A percentile compares a stretch with the other conserved stretches of the same genome.
These are phyloP conservation scores for Xylaria digitata DNA, from an alignment of 2,329 filamentous ascomycete genomes.

Conservation along the genomic window DNA sequence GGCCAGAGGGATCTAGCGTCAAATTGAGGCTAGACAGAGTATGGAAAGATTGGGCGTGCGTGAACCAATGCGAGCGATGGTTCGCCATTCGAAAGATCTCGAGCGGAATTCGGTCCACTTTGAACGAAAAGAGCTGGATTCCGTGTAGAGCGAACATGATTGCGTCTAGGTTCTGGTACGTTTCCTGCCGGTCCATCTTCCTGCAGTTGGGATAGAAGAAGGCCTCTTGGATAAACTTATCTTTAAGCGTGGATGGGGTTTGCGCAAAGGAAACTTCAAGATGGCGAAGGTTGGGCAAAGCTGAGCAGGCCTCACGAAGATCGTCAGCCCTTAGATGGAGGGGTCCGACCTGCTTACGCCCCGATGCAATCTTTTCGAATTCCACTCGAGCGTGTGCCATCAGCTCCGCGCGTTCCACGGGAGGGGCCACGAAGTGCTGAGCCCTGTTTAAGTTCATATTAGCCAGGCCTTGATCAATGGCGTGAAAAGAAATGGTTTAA, in stretches of 20 bases:
- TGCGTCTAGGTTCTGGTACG: conserved; percentile 55
- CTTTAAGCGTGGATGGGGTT: conserved; percentile 53
- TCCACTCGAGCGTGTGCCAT: conserved; percentile 53
- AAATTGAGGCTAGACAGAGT: conserved; percentile 55
- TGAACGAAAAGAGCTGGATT: conserved; percentile 52
- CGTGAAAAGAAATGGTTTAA: neutral
- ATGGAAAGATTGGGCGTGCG: conserved; percentile 55
- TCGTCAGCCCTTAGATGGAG: conserved; percentile 53
- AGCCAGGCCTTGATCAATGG: conserved; percentile 20
- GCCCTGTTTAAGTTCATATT: conserved; percentile 44
- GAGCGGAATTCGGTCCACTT: conserved; percentile 58
- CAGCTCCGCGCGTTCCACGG: conserved; percentile 52
- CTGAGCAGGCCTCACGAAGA: conserved; percentile 54
- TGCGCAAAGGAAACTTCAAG: conserved; percentile 56
- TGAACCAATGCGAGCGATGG: conserved; percentile 57
- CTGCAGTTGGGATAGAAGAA: conserved; percentile 55
- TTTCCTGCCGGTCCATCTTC: conserved; percentile 54
- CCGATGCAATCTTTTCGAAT: conserved; percentile 53
- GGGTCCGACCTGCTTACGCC: conserved; percentile 50
- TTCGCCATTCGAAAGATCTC: conserved; percentile 55
- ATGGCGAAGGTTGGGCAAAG: conserved; percentile 55
- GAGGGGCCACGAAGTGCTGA: conserved; percentile 54
- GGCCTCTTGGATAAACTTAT: conserved; percentile 53
- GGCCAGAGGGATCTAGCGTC: conserved; percentile 54
- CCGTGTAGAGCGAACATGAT: conserved; percentile 55